phyloP scores from a whole-genome alignment of 2,329 filamentous ascomycete species.

The Aspergillus floridensis region DNA sequence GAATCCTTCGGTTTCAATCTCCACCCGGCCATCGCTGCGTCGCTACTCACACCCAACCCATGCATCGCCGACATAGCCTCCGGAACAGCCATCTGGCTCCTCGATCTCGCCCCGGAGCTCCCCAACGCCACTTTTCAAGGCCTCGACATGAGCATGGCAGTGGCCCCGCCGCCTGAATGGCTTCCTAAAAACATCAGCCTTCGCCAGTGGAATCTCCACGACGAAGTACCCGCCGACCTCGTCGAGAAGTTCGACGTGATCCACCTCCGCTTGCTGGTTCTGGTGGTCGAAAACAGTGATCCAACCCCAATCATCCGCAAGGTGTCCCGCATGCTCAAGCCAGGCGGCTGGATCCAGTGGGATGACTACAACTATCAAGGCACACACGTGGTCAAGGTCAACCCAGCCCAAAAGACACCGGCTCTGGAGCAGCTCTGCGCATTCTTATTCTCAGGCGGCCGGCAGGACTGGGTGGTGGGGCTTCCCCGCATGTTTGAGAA shows the following conservation, averaged over 20 bases:
- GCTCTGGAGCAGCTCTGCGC: conserved; percentile 1
- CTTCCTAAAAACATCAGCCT: conserved; percentile 16
- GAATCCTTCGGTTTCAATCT: background rate
- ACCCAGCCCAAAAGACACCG: background rate
- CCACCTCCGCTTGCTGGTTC: conserved; percentile 16
- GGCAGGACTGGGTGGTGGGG: conserved; percentile 6
- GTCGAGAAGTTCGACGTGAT: conserved; percentile 25
- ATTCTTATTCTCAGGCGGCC: conserved; percentile 2
- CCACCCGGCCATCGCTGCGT: conserved; percentile 10
- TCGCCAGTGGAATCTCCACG: conserved; percentile 15
- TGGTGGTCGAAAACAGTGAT: conserved; percentile 6
- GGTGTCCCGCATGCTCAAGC: conserved; percentile 5
- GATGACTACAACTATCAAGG: conserved; percentile 3
- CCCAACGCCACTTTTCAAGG: conserved; percentile 16
- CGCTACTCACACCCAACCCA: background rate
- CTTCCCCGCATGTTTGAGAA: background rate
- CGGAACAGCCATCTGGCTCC: conserved; percentile 20
- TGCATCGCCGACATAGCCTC: conserved; percentile 22
- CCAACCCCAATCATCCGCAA: conserved; percentile 2
- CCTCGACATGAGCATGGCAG: conserved; percentile 14
- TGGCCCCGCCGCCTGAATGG: conserved; percentile 9
- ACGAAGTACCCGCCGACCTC: conserved; percentile 14
- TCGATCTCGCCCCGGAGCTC: conserved; percentile 8
- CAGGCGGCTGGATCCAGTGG: conserved; percentile 12
- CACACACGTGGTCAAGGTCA: background rate